Percentiles rank a stretch among this genome's conserved stretches.
Conservation (phyloP, 2,329 filamentous ascomycete species). For the Nothophaeocryptopus gaeumannii region DNA sequence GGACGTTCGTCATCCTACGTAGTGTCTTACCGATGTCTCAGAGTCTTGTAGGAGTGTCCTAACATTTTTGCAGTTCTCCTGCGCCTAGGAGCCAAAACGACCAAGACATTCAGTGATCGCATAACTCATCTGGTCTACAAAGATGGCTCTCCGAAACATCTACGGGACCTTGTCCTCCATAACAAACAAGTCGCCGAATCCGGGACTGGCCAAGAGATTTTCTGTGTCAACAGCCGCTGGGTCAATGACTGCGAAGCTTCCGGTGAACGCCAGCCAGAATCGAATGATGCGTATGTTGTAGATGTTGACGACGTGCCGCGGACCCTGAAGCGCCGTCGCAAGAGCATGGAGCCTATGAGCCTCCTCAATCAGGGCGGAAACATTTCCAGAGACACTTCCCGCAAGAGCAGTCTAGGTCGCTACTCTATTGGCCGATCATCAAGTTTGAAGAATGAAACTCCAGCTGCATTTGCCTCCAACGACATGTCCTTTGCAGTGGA, state of each 20-base stretch:
- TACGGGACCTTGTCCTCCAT: constrained; percentile 34
- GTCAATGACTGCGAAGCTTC: constrained; percentile 35
- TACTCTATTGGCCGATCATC: constrained; percentile 28
- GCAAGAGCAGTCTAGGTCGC: constrained; percentile 31
- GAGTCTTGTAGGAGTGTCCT: too few species aligned
- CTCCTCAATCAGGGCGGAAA: constrained; percentile 34
- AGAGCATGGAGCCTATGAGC: constrained; percentile 37
- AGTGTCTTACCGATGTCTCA: too few species aligned
- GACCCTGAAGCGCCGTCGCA: constrained; percentile 33
- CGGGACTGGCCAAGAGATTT: constrained; percentile 27
- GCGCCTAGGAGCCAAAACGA: constrained; percentile 36
- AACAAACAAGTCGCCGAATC: constrained; percentile 31
- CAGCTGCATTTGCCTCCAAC: constrained; percentile 20
- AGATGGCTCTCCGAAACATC: constrained; percentile 36
- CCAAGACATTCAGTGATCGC: constrained; percentile 36
- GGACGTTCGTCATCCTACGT: too few species aligned
- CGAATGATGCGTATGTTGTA: constrained; percentile 34
- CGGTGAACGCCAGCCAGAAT: constrained; percentile 32
- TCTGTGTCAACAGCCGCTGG: constrained; percentile 40
- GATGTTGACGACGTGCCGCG: constrained; percentile 34
- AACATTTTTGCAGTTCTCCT: constrained; percentile 36
- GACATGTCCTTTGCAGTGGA: constrained; percentile 5
- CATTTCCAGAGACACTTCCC: constrained; percentile 27
- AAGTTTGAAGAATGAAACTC: not conserved
- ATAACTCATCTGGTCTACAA: constrained; percentile 40